These are phyloP conservation scores for Raphidocelis subcapitata DNA, from an alignment of 139 green algal genomes.

Conservation along the genomic window DNA sequence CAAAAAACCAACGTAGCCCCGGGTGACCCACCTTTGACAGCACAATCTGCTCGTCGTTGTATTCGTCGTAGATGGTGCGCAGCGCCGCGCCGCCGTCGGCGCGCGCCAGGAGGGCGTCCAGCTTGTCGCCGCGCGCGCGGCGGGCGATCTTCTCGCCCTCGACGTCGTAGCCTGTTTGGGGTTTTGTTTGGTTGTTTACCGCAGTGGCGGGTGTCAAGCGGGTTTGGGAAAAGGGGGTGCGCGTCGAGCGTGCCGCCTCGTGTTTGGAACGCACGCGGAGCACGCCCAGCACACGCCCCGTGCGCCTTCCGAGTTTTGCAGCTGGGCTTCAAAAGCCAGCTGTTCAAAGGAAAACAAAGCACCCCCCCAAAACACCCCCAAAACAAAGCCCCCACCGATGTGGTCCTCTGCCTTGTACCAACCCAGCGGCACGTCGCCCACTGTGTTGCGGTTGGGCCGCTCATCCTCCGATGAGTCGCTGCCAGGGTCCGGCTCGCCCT, in stretches of 20 bases:
- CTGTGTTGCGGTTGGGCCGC: slow-evolving; percentile 79
- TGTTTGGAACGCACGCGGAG: too few species aligned
- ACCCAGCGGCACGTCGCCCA: slow-evolving; percentile 87
- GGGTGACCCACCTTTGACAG: slow-evolving; percentile 70
- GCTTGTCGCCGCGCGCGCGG: slow-evolving; percentile 48
- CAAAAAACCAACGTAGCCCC: too few species aligned
- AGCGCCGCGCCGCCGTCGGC: slow-evolving; percentile 61
- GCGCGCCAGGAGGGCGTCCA: slow-evolving; percentile 76
- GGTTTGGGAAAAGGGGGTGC: too few species aligned
- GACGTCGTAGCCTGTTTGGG: slow-evolving; percentile 66
- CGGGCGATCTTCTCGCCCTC: slow-evolving; percentile 66
- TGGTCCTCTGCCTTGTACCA: slow-evolving; percentile 98
- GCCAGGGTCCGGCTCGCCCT: slow-evolving; percentile 51
- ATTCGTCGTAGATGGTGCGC: slow-evolving; percentile 94
- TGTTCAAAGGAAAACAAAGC: too few species aligned
- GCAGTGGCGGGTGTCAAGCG: too few species aligned
- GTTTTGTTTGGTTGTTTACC: not conserved
- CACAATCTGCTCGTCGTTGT: slow-evolving; percentile 96
- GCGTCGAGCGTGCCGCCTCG: too few species aligned
- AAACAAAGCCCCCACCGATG: too few species aligned
- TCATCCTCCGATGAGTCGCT: slow-evolving; percentile 96
- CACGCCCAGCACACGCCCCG: too few species aligned
- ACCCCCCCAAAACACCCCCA: too few species aligned
- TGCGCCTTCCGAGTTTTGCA: too few species aligned
- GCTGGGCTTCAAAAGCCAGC: too few species aligned